Base-by-base conservation (phyloP, 1,284 basidiomycete genomes). In the Leccinum huronense region DNA sequence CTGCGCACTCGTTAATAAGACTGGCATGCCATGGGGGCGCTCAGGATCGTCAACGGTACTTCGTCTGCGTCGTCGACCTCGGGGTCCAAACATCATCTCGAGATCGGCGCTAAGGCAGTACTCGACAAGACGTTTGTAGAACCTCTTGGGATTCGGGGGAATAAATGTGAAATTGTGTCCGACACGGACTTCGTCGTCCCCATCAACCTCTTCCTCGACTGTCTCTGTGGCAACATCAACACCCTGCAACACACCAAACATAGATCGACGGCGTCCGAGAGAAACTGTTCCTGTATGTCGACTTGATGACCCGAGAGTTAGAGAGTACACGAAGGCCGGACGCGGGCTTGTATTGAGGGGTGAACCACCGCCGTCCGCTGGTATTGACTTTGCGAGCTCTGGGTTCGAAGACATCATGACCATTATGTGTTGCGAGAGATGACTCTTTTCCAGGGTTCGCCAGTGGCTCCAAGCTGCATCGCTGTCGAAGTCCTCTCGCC, bases 11-110 rank as follows among this genome's bases (percentile, higher is more conserved):
- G 61, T 89, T 88, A 65, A 98, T 86, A 40, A 99, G 80, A 63
- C 93, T 90, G 55, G 93, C 82, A 74, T 98, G 95, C n/a, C n/a
- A n/a, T n/a, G 16, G 84, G 74, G 1, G 85, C 73, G 0, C 94
- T 94, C n/a, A 99, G 79, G 63, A 99, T 98, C 10, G 93, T 93
- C 36, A 99, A 80, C 1, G 95, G 94, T 3, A 99, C 97, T 78
- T 99, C 95, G 69, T 98, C 94, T 70, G 95, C 93, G 69, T 98
- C 97, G 38, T 95, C 91, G 40, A 98, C 88, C 56, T 91, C 89
- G 10, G 88, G 88, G n/a, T 65, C 87, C 89, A 64, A 91, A 83
- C 89, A 99, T 95, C 42, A 89, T 86, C 72, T 96, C 93, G 59
- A 99, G 81, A 76, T 99, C 97, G 54, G 85, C 83, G 40, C 91